Conservation (phyloP, 2,329 filamentous ascomycete species). For the Ophiostoma ulmi region DNA sequence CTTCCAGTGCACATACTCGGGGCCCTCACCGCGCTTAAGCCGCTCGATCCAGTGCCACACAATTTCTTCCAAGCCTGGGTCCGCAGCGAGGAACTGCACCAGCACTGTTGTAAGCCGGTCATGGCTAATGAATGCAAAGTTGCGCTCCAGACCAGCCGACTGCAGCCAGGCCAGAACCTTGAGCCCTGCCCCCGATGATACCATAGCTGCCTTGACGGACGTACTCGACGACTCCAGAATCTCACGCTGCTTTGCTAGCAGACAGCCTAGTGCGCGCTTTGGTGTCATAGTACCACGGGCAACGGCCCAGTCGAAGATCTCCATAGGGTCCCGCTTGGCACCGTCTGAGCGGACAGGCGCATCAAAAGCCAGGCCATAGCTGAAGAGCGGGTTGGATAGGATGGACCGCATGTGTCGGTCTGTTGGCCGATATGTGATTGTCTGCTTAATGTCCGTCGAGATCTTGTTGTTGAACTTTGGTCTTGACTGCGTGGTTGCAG, state of each 20-base stretch:
- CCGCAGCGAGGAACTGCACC: conserved; percentile 48
- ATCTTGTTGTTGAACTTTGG: background rate
- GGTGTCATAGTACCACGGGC: conserved; percentile 53
- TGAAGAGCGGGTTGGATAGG: conserved; percentile 54
- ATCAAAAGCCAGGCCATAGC: conserved; percentile 34
- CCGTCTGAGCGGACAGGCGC: conserved; percentile 25
- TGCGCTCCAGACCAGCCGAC: conserved; percentile 44
- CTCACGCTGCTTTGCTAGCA: conserved; percentile 44
- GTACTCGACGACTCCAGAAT: conserved; percentile 36
- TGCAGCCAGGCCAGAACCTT: conserved; percentile 52
- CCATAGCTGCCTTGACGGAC: conserved; percentile 36
- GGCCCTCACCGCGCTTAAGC: conserved; percentile 33
- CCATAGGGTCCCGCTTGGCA: conserved; percentile 42
- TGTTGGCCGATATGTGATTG: conserved; percentile 37
- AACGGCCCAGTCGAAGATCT: conserved; percentile 53
- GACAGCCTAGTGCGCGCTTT: conserved; percentile 49
- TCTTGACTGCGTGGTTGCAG: background rate
- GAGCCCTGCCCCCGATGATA: conserved; percentile 42
- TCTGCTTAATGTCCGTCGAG: conserved; percentile 6
- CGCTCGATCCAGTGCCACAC: conserved; percentile 50
- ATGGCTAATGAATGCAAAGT: conserved; percentile 44
- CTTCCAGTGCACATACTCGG: conserved; percentile 20
- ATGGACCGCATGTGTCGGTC: conserved; percentile 53
- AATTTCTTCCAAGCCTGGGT: conserved; percentile 49
- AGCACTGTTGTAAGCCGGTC: conserved; percentile 37